Evolutionary conservation across 1,284 basidiomycete species (phyloP).

Genomic region (Gomphus bonarii): DNA sequence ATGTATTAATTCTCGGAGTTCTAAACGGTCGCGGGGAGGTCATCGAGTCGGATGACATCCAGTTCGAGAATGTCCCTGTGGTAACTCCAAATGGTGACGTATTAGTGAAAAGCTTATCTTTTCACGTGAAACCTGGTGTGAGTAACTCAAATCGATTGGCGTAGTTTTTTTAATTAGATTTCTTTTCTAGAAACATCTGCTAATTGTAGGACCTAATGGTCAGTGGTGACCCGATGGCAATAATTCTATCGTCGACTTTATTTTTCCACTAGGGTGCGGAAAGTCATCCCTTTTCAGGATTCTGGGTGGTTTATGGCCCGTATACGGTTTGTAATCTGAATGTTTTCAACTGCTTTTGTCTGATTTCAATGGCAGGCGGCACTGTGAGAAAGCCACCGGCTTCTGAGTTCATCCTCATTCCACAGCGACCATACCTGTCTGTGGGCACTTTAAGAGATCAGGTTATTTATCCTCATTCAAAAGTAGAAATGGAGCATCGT

Average conservation of each 20-base stretch:
- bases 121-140: constrained; percentile 85
- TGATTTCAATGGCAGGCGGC: constrained; percentile 41
- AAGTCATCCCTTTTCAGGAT: constrained; percentile 92
- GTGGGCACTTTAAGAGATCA: constrained; percentile 92
- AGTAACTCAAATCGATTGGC: constrained; percentile 21
- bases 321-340: constrained; percentile 54
- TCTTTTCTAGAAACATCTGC: constrained; percentile 62
- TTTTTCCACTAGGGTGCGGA: constrained; percentile 49
- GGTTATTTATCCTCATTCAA: constrained; percentile 79
- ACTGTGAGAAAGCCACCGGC: constrained; percentile 89
- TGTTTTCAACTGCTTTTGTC: not conserved
- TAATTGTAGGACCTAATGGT: constrained; percentile 92
- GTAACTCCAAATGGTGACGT: constrained; percentile 95
- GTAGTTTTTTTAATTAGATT: not conserved
- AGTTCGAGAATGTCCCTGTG: constrained; percentile 90
- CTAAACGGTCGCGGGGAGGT: constrained; percentile 73
- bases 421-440: constrained; percentile 91
- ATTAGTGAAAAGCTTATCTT: constrained; percentile 75
- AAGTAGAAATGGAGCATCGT: constrained; percentile 66
- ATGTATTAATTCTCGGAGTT: constrained; percentile 42
- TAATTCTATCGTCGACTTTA: constrained; percentile 10
- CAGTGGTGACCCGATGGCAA: too few relatives aligned
- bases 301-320: constrained; percentile 93
- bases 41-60: constrained; percentile 79
- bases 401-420: constrained; percentile 88